These are phyloP conservation scores for Paramyrothecium roridum DNA, from an alignment of 2,329 filamentous ascomycete genomes.

Conservation along the genomic window DNA sequence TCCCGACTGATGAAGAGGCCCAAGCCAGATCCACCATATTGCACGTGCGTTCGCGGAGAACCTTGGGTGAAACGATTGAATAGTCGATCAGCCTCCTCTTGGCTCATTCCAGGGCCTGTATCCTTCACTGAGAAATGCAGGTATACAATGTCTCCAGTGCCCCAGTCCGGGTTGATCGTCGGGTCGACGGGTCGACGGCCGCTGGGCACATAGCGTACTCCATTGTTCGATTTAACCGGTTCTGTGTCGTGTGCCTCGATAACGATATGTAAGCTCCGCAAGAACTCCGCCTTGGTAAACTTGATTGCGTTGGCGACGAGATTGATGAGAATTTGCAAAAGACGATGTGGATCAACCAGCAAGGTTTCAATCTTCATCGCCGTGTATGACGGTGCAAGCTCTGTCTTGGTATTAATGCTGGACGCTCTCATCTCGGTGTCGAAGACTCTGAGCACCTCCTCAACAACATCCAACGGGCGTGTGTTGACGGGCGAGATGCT, in stretches of 20 bases:
- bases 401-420: neutral
- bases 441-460: neutral
- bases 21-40: slow-evolving; percentile 1
- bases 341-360: neutral
- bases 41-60: neutral
- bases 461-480: neutral
- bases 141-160: neutral
- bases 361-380: neutral
- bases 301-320: neutral
- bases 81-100: neutral
- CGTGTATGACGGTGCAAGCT: neutral
- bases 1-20: neutral
- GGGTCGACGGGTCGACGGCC: neutral
- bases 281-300: neutral
- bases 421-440: neutral
- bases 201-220: neutral
- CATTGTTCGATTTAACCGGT: neutral
- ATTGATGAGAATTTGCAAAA: slow-evolving; percentile 1
- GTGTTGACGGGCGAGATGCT: neutral
- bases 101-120: neutral
- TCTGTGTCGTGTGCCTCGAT: neutral
- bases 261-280: neutral
- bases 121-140: neutral
- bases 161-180: neutral
- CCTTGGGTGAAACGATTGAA: neutral